Conservation (phyloP, 768 basidiomycete species). For the Suillus luteus region DNA sequence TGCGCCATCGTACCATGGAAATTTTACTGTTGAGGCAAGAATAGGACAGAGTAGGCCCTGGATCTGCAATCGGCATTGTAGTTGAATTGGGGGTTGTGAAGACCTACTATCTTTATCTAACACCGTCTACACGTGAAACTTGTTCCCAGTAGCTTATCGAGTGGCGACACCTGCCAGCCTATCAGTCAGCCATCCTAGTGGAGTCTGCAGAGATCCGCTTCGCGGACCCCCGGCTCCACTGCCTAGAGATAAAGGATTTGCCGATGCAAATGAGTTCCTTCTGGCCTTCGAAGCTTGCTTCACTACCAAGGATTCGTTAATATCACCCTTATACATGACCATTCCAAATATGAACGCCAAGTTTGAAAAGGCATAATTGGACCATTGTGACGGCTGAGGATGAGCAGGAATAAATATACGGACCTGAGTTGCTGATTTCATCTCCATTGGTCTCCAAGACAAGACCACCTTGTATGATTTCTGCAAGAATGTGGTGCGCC, state of each 20-base stretch:
- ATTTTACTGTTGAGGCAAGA: not conserved
- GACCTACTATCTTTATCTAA: slow-evolving; percentile 4
- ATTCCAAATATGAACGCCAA: slow-evolving; percentile 2
- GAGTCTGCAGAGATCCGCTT: slow-evolving; percentile 64
- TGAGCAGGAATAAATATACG: slow-evolving; percentile 26
- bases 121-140: not conserved
- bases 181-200: slow-evolving; percentile 78
- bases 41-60: not conserved
- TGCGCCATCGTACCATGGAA: not conserved
- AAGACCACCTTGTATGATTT: slow-evolving; percentile 95
- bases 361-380: not conserved
- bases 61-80: not conserved
- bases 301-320: slow-evolving; percentile 45
- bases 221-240: slow-evolving; percentile 56
- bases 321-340: slow-evolving; percentile 2
- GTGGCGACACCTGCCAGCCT: slow-evolving; percentile 69
- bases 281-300: slow-evolving; percentile 69
- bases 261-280: slow-evolving; percentile 77
- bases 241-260: slow-evolving; percentile 81
- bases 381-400: slow-evolving; percentile 3
- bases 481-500: slow-evolving; percentile 95
- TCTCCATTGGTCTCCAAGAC: slow-evolving; percentile 95
- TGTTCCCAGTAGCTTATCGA: slow-evolving; percentile 12
- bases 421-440: slow-evolving; percentile 75
- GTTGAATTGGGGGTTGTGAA: slow-evolving; percentile 1